Evolutionary conservation across 768 basidiomycete genomes (phyloP).

Genomic region (Mycena rosella): DNA sequence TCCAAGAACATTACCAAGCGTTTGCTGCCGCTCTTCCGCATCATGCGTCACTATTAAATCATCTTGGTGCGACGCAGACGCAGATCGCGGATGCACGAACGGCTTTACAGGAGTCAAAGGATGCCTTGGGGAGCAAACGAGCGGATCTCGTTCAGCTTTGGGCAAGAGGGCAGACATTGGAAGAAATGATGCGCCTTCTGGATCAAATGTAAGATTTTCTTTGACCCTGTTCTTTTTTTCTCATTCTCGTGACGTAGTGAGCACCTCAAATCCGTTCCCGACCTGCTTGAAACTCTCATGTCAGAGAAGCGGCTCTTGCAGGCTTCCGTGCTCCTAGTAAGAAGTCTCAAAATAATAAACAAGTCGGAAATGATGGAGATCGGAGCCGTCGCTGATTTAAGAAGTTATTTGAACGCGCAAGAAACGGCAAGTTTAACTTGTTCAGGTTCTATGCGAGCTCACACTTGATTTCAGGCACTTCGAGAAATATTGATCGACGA

Average conservation of each 20-base stretch:
- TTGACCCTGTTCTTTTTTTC: constrained; percentile 36
- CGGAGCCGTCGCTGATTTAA: constrained; percentile 91
- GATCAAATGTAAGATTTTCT: constrained; percentile 85
- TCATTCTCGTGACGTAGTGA: constrained; percentile 66
- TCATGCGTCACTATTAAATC: constrained; percentile 82
- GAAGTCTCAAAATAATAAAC: constrained; percentile 91
- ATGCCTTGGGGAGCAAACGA: constrained; percentile 82
- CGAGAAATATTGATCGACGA: constrained; percentile 96
- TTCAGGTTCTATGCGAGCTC: neutral
- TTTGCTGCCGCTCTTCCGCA: constrained; percentile 96
- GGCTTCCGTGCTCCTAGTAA: constrained; percentile 87
- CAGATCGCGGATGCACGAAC: constrained; percentile 81
- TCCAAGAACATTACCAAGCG: constrained; percentile 89
- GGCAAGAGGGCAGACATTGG: constrained; percentile 89
- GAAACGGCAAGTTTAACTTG: constrained; percentile 71
- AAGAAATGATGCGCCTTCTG: constrained; percentile 95
- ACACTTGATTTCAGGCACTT: constrained; percentile 69
- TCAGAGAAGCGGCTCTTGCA: constrained; percentile 94
- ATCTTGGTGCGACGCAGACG: constrained; percentile 78
- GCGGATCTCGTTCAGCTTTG: constrained; percentile 93
- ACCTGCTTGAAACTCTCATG: constrained; percentile 92
- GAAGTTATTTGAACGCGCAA: constrained; percentile 86
- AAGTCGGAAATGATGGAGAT: constrained; percentile 95
- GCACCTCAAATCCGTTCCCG: constrained; percentile 90
- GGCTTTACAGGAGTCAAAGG: constrained; percentile 82